These are phyloP conservation scores for Plasmodium adleri DNA, from an alignment of 169 alveolate species.

Conservation along the genomic window DNA sequence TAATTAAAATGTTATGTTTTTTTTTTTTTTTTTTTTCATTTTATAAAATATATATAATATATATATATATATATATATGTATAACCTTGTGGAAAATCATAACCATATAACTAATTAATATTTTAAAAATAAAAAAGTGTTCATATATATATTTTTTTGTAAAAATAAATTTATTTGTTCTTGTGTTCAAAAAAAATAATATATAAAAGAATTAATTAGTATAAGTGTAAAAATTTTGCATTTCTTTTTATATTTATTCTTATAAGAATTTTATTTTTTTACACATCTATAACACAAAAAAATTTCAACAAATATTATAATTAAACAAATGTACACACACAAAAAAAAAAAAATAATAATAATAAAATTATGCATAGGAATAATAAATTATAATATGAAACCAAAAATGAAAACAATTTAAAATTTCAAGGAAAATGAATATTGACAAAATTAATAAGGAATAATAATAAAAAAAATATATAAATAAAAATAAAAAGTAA, in stretches of 20 bases:
- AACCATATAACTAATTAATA: no score
- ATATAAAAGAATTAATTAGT: not conserved
- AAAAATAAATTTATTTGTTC: no score
- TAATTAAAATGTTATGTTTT: no score
- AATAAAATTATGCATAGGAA: not conserved
- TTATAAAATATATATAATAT: no score
- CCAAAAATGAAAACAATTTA: not conserved
- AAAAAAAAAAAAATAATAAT: conserved; percentile 39
- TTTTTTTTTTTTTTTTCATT: no score
- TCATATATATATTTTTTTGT: no score
- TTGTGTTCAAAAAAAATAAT: not conserved
- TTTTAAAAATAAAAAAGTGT: no score
- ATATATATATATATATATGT: no score
- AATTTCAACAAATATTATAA: conserved; percentile 34
- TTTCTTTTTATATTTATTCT: conserved; percentile 9
- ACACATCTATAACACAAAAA: conserved; percentile 21
- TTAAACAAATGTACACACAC: conserved; percentile 28
- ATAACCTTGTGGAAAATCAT: no score
- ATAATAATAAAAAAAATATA: not conserved
- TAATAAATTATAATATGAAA: not conserved
- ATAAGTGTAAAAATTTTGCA: conserved; percentile 1
- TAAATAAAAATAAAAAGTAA: not conserved
- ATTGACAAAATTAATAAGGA: conserved; percentile 51
- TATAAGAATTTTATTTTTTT: conserved; percentile 17
- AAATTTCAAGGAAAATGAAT: not conserved